Base-by-base conservation (phyloP, 306 rosid genomes). In the Hylodesmum podocarpum region DNA sequence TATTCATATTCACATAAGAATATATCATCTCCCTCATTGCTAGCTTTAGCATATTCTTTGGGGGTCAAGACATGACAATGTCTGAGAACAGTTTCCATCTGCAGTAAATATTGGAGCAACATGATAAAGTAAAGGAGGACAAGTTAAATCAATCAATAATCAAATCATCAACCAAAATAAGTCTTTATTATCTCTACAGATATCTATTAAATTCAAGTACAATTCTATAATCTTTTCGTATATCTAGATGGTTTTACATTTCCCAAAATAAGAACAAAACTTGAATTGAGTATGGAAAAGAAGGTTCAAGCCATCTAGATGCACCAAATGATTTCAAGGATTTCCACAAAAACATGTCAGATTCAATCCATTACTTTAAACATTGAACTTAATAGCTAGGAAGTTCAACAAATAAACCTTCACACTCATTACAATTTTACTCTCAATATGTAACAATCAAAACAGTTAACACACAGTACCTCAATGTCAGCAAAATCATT, bases 1-100 rank as follows among this genome's bases (percentile, higher is more conserved):
- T 95, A 95, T 66, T 95, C 96, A 74, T 95, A 95, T 83, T 95
- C 97, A 8, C 98, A 92, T 31, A 90, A 66, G 81, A 90, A 94
- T 66, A 95, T 71, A 66, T 95, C 97, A 80, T 95, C 98, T 77
- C 98, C 98, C 67, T 84, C 96, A 41, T 86, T 34, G 63, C 57
- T 78, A 62, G 97, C 91, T 73, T 87, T 89, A 41, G 90, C 85
- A 79, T 82, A 95, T 77, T 89, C 97, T 80, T 88, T 92, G 27
- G 98, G 98, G 71, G 31, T 80, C 89, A 69, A 79, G 70, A 92
- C 93, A 75, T 5, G 78, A 83, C 98, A 95, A 69, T 87, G 93
- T 77, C 96, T 84, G 74, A 95, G 87, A 70, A 95, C 81, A 40
- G 93, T 82, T 80, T 92, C 97, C 95, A 92, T 90, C 98, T 94